Evolutionary conservation across 768 basidiomycete genomes (phyloP), one percentile per base, ranked within the genome.

Genomic region (Phylloporus sp.): DNA sequence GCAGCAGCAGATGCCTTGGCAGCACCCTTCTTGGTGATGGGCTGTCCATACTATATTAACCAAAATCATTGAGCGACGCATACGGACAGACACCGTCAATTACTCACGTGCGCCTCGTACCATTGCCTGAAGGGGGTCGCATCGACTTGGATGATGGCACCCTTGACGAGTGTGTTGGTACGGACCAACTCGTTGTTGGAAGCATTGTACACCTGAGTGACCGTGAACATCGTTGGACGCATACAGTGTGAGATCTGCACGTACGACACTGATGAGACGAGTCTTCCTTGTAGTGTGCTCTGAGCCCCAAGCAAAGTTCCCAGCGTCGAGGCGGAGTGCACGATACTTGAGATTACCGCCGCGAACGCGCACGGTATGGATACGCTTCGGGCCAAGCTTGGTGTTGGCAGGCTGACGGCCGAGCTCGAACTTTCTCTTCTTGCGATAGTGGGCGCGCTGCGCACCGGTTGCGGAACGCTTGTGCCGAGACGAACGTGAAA

Each of bases 341-440:
- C 96, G 85, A 78, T 82, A 84, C 73, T 99, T 99, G 69, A 81
- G 55, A 78, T 93, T 97, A 48, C 96, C 96, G 54, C 96, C 96
- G 64, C 96, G 90, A 31, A 86, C 85, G 64, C 96, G 90, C 54
- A 99, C 93, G 45, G 82, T 80, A 76, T 98, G 96, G 62, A 99
- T 75, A 51, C 96, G 90, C 78, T 98, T 98, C 45, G 85, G 64
- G 41, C 96, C 94, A 56, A 99, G 84, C 78, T 90, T 97, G 67
- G 96, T 99, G 80, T 76, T 92, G 58, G 96, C 96, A 48, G 96
- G 77, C 69, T 98, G 96, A 68, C 96, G 92, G 68, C 95, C 96
- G 63, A 97, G 84, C 80, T 99, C 96, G 74, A 98, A 98, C 78
- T 98, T 97, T 86, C 96, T 85, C 90, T 98, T 99, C 82, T 99